Base-by-base conservation (phyloP, 805 yeast species). In the Lipomyces orientalis region DNA sequence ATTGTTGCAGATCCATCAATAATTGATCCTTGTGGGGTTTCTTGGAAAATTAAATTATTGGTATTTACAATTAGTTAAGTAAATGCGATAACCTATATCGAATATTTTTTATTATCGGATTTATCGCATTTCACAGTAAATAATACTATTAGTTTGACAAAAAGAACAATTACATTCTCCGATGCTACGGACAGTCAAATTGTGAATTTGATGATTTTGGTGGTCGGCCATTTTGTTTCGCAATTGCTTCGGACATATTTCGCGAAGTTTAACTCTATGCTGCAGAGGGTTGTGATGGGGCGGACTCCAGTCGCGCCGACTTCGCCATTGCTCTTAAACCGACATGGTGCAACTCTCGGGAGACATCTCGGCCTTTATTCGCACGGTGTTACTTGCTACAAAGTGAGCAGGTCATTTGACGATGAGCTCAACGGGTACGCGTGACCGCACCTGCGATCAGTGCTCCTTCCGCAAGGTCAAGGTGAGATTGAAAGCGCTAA, bases 401-500 rank as follows among this genome's bases (percentile, higher is more conserved):
- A 25, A 25, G 10, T 5, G 22, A 8, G 19, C 10, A 8, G 19
- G 1, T 25, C 29, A 25, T 25, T 25, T 43, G 10, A 9, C 4
- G n/a, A 43, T 43, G 49, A 43, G 22, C n/a, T 43, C 25, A 3
- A 19, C 49, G 49, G n/a, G 22, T 43, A 43, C 49, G 9, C 49
- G 49, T 43, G 49, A 43, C 49, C 49, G 49, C 49, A 43, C 57
- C 9, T 56, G 60, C 37, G 60, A 56, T 56, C 60, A 56, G 60
- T 56, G 60, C 60, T 56, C 60, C 14, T 56, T 56, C 25, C 60
- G 60, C 49, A 56, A 56, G 49, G 60, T 56, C 9, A 56, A 56
- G 60, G 60, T 56, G 49, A 34, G 60, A 12, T 25, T 33, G 16
- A 25, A 10, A 19, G 60, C 8, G 49, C 31, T 1, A 56, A 56